Evolutionary conservation across 2,329 filamentous ascomycete genomes (phyloP), one percentile per base, ranked within the genome.

Genomic region (Aureobasidium namibiae): DNA sequence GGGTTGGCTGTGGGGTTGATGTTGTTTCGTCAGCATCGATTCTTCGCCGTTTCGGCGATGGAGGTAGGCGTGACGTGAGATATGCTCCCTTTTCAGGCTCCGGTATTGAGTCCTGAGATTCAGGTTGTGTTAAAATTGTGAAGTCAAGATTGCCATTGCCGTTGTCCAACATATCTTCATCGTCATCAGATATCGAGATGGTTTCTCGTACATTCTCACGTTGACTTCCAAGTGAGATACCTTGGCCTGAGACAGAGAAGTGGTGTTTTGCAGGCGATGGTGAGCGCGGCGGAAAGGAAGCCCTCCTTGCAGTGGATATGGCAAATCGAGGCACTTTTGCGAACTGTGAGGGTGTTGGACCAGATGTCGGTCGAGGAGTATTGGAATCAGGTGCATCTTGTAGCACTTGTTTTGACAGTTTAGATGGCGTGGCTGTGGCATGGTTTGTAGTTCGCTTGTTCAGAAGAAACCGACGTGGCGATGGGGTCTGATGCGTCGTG

Each of bases 41-140:
- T 53, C 65, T 64, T 23, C 68, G 65, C 46, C 68, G 64, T 59
- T 70, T 70, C 4, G 68, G 67, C 1, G 68, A 68, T 56, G 65
- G 61, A 18, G 67, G 62, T 10, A 68, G 26, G 31, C 62, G 59
- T 18, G 60, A 45, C 13, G 36, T 52, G 61, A 60, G 34, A 50
- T 31, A 16, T 14, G 60, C 13, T 54, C 16, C 21, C 34, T 26
- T 9, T 50, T 49, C 14, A 56, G 50, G 24, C 11, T 36, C 18
- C 42, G 45, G 39, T 44, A n/a, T 24, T 34, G 21, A 50, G n/a
- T 46, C 59, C n/a, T 44, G 31, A 18, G 49, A 44, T 1, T 33
- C 26, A 3, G 31, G 21, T 11, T 41, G 57, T 18, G 46, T 62
- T 61, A 7, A 61, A 62, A 5, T 62, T 65, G 21, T 63, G 62